These are phyloP conservation scores for Rhodotorula diobovata DNA, from an alignment of 768 basidiomycete genomes.

Conservation along the genomic window DNA sequence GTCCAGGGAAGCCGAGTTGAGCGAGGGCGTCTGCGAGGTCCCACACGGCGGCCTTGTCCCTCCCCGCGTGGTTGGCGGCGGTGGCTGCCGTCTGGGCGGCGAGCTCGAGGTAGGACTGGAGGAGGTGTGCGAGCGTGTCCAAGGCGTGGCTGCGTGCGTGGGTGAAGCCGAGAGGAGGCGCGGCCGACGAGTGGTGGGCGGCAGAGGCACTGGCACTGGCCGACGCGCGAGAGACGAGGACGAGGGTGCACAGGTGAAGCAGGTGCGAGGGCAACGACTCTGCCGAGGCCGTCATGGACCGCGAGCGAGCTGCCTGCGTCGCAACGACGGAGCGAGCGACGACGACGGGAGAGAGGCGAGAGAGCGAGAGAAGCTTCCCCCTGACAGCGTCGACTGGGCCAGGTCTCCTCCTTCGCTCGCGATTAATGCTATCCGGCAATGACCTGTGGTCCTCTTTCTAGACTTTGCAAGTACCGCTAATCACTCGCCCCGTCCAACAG, in stretches of 20 bases:
- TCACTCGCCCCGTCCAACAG: too few relatives aligned
- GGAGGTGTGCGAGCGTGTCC: constrained; percentile 35
- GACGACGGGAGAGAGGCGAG: neutral
- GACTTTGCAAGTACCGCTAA: too few relatives aligned
- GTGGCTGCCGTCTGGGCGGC: constrained; percentile 1
- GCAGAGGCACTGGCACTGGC: neutral
- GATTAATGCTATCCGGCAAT: too few relatives aligned
- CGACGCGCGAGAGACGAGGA: constrained; percentile 18
- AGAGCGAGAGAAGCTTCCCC: too few relatives aligned
- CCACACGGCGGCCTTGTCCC: constrained; percentile 19
- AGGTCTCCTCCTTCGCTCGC: too few relatives aligned
- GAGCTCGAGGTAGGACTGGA: constrained; percentile 22
- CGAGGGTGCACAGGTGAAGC: constrained; percentile 20
- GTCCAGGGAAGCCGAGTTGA: constrained; percentile 8
- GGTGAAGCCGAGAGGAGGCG: constrained; percentile 6
- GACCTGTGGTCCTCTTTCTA: too few relatives aligned
- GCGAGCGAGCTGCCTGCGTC: too few relatives aligned
- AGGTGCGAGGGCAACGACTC: constrained; percentile 1
- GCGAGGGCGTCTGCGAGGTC: constrained; percentile 22
- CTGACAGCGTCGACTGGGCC: too few relatives aligned
- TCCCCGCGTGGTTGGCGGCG: constrained; percentile 17
- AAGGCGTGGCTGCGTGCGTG: constrained; percentile 16
- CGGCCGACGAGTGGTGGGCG: neutral
- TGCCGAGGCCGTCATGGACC: too few relatives aligned
- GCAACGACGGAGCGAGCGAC: too few relatives aligned